phyloP scores from a whole-genome alignment of 345 rosid species.

The Hypericum perforatum region DNA sequence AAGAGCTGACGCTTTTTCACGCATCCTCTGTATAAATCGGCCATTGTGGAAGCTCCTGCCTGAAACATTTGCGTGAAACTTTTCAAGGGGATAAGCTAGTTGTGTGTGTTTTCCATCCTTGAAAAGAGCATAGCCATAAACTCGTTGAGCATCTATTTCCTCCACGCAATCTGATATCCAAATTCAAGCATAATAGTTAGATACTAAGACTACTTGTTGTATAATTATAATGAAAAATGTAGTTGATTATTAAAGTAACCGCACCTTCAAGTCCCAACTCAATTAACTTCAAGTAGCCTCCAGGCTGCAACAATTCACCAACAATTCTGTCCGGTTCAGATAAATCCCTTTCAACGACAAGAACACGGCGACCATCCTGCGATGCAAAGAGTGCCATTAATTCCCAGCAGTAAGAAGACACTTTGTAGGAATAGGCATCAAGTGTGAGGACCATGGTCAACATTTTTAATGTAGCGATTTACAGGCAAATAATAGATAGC shows the following conservation, averaged over 20 bases:
- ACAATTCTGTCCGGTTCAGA: constrained; percentile 30
- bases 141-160: constrained; percentile 22
- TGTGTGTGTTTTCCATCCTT: constrained; percentile 19
- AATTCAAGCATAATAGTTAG: neutral
- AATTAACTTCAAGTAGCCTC: constrained; percentile 23
- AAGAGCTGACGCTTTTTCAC: constrained; percentile 19
- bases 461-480: too few relatives aligned
- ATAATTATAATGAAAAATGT: too few relatives aligned
- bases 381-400: neutral
- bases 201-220: too few relatives aligned
- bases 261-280: constrained; percentile 27
- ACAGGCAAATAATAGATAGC: too few relatives aligned
- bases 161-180: constrained; percentile 18
- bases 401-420: too few relatives aligned
- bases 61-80: constrained; percentile 20
- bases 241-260: neutral
- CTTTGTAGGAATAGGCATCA: too few relatives aligned
- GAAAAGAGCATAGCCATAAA: constrained; percentile 24
- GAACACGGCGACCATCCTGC: constrained; percentile 26
- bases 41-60: constrained; percentile 26
- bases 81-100: constrained; percentile 23
- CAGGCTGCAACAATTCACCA: constrained; percentile 27
- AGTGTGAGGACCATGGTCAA: too few relatives aligned
- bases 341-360: constrained; percentile 26
- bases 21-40: constrained; percentile 23